A percentile compares a stretch with the other conserved stretches of the same genome.
Evolutionary conservation across 164 flowering plant species (phyloP).

Genomic region (Aristolochia californica): DNA sequence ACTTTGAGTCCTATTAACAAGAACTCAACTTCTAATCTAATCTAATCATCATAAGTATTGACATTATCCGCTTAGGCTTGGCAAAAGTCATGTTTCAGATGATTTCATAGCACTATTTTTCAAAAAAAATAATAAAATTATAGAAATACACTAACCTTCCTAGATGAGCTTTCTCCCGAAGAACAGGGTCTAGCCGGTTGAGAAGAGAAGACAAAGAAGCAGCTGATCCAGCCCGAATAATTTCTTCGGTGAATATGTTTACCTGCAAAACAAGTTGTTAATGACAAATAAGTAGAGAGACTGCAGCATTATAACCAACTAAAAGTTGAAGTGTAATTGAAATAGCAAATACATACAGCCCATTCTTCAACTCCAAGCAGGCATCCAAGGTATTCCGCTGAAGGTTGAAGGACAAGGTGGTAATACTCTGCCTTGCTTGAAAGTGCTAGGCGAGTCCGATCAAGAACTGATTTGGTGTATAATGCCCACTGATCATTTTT

Average conservation of each 20-base stretch:
- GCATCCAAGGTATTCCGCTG: constrained; percentile 91
- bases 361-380: constrained; percentile 75
- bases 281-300: constrained; percentile 1
- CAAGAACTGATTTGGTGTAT: constrained; percentile 91
- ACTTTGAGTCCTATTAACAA: too few relatives aligned
- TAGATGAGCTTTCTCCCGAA: constrained; percentile 71
- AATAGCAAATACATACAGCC: constrained; percentile 68
- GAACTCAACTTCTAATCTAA: too few relatives aligned
- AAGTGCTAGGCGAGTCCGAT: constrained; percentile 89
- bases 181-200: constrained; percentile 92
- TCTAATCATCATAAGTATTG: too few relatives aligned
- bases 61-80: too few relatives aligned
- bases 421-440: constrained; percentile 83
- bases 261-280: constrained; percentile 35
- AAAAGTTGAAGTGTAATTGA: not conserved
- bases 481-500: constrained; percentile 66
- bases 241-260: constrained; percentile 89
- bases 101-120: too few relatives aligned
- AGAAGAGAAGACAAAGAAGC: constrained; percentile 85
- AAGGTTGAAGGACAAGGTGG: constrained; percentile 71
- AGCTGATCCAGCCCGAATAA: constrained; percentile 97
- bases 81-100: too few relatives aligned
- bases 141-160: constrained; percentile 52
- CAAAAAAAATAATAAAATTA: too few relatives aligned
- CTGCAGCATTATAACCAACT: not conserved